phyloP scores from a whole-genome alignment of 257 asterid genomes.

The Solanum infundibuliforme region DNA sequence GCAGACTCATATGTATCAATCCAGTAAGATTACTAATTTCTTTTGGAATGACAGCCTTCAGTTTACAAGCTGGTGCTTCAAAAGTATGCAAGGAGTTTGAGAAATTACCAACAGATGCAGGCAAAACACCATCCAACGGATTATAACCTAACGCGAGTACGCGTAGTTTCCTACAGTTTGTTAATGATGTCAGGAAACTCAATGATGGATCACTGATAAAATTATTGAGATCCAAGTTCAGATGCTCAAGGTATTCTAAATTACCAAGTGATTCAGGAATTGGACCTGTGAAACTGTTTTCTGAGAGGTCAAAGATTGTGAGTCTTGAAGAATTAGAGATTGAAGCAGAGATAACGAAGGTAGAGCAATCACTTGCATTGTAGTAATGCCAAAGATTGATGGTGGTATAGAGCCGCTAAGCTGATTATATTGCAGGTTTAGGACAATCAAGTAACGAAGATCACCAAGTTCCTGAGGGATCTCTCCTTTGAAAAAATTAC shows the following conservation, averaged over 20 bases:
- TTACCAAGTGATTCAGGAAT: not conserved
- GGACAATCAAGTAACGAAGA: not conserved
- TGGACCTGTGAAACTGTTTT: not conserved
- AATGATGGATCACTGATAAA: not conserved
- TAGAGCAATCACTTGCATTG: not conserved
- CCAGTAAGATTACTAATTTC: not conserved
- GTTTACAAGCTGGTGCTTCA: fast-evolving
- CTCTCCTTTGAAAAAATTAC: not conserved
- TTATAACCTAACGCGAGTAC: not conserved
- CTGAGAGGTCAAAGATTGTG: not conserved
- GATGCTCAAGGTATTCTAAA: not conserved
- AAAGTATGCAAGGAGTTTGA: not conserved
- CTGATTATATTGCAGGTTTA: not conserved
- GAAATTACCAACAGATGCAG: not conserved
- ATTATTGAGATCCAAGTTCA: not conserved
- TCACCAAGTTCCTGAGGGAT: not conserved
- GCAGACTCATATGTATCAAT: no score
- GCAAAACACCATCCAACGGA: not conserved
- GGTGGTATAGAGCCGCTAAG: not conserved
- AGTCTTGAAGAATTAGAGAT: not conserved
- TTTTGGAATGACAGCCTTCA: not conserved
- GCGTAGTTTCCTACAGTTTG: not conserved
- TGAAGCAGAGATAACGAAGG: not conserved
- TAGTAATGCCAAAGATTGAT: not conserved
- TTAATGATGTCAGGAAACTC: not conserved